Conservation (phyloP, 2,329 filamentous ascomycete species). For the Chaetomiaceae sp. region DNA sequence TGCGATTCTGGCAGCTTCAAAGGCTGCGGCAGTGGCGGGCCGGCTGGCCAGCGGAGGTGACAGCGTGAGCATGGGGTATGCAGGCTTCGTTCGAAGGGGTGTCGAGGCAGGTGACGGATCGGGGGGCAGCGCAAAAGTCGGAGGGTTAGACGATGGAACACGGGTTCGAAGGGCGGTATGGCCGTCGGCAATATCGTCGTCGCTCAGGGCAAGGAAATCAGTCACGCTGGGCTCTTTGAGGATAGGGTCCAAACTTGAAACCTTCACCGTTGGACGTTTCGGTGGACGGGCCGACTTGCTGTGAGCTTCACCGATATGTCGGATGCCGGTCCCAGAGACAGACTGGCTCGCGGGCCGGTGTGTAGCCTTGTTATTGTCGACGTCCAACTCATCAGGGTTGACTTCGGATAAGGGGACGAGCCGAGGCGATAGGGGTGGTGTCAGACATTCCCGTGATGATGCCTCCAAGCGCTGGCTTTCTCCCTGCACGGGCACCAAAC, state of each 20-base stretch:
- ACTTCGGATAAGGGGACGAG: slow-evolving; percentile 14
- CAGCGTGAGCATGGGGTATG: slow-evolving; percentile 38
- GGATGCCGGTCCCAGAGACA: background rate
- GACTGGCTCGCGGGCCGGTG: slow-evolving; percentile 13
- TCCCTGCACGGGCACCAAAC: background rate
- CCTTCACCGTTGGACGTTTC: slow-evolving; percentile 27
- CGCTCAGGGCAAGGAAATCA: slow-evolving; percentile 51
- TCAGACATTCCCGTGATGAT: slow-evolving; percentile 5
- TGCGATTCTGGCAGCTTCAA: slow-evolving; percentile 53
- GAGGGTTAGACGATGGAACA: slow-evolving; percentile 7
- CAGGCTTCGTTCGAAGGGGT: slow-evolving; percentile 1
- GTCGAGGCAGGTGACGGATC: slow-evolving; percentile 11
- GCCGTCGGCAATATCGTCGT: slow-evolving; percentile 54
- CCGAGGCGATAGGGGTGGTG: slow-evolving; percentile 23
- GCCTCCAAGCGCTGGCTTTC: slow-evolving; percentile 3
- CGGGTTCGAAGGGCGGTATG: slow-evolving; percentile 17
- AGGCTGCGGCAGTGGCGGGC: slow-evolving; percentile 46
- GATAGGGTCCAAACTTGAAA: slow-evolving; percentile 33
- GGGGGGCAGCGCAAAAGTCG: slow-evolving; percentile 19
- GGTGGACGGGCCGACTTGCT: slow-evolving; percentile 20
- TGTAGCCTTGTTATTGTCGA: background rate
- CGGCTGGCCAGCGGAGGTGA: slow-evolving; percentile 42
- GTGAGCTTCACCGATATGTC: slow-evolving; percentile 1
- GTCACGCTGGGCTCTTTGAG: slow-evolving; percentile 49
- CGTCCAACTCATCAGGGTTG: background rate